Conservation (phyloP, 495 filamentous ascomycete genomes). For the Trypethelium eluteriae region DNA sequence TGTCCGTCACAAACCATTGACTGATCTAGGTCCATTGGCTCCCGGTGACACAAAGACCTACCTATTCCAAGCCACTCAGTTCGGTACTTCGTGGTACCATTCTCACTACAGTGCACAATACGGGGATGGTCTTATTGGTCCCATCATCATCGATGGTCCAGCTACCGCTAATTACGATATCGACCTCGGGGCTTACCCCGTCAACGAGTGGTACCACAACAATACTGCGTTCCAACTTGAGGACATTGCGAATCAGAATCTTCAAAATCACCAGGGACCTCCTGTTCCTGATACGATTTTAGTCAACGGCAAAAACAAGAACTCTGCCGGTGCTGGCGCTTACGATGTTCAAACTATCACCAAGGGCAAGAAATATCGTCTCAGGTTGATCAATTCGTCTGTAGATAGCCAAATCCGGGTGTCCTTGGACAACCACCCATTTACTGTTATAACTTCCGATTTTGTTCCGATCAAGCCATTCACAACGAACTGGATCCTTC, state of each 20-base stretch:
- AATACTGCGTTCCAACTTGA: conserved; percentile 22
- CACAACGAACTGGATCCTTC: conserved; percentile 23
- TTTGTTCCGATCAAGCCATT: conserved; percentile 34
- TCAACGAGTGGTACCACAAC: conserved; percentile 33
- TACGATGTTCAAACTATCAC: conserved; percentile 29
- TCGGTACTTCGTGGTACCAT: conserved; percentile 37
- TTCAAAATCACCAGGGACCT: conserved; percentile 18
- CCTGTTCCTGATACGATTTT: conserved; percentile 32
- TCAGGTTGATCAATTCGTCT: conserved; percentile 35
- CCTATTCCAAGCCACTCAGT: conserved; percentile 34
- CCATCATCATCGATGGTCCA: conserved; percentile 36
- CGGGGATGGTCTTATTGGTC: conserved; percentile 33
- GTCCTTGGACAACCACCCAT: conserved; percentile 31
- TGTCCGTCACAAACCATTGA: conserved; percentile 1
- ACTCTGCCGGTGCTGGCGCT: conserved; percentile 26
- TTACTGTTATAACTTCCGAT: conserved; percentile 34
- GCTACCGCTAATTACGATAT: conserved; percentile 36
- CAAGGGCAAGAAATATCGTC: conserved; percentile 33
- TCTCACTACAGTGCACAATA: conserved; percentile 34
- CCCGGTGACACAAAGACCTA: conserved; percentile 33
- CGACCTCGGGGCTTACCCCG: conserved; percentile 30
- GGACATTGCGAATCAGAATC: conserved; percentile 20
- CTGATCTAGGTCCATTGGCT: conserved; percentile 30
- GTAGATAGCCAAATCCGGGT: conserved; percentile 33
- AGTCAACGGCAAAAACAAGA: conserved; percentile 34